Conservation (phyloP, 2,329 filamentous ascomycete genomes). For the Fusarium newnesense region DNA sequence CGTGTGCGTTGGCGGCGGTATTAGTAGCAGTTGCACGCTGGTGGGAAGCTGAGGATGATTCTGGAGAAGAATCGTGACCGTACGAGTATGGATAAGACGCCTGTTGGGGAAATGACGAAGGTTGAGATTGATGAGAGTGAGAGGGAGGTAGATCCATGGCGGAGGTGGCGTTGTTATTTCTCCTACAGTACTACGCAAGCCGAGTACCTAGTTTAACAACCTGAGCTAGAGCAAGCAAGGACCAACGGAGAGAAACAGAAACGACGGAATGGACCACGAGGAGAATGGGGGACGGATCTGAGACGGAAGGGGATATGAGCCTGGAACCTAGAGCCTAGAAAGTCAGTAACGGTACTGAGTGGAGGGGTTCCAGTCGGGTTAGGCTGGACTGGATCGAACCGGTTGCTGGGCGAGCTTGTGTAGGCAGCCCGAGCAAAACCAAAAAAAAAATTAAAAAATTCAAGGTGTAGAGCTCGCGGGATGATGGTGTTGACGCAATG, state of each 20-base stretch:
- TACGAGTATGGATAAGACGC: slow-evolving; percentile 35
- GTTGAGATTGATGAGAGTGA: slow-evolving; percentile 38
- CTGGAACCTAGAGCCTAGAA: slow-evolving; percentile 24
- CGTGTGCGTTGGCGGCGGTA: slow-evolving; percentile 28
- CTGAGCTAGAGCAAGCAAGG: slow-evolving; percentile 21
- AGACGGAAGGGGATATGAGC: slow-evolving; percentile 21
- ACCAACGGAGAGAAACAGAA: slow-evolving; percentile 19
- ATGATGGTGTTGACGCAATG: slow-evolving; percentile 47
- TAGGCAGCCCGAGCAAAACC: slow-evolving; percentile 13
- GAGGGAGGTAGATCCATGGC: slow-evolving; percentile 47
- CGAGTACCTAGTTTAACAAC: slow-evolving; percentile 13
- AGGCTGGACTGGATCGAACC: background rate
- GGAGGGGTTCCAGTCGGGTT: slow-evolving; percentile 5
- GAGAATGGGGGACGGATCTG: slow-evolving; percentile 12
- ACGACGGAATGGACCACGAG: slow-evolving; percentile 26
- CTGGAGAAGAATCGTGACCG: slow-evolving; percentile 35
- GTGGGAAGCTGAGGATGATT: slow-evolving; percentile 33
- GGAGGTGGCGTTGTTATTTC: slow-evolving; percentile 43
- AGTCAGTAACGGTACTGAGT: slow-evolving; percentile 26
- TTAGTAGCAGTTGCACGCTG: slow-evolving; percentile 30
- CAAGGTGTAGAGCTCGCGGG: slow-evolving; percentile 33
- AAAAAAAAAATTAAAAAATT: slow-evolving; percentile 12
- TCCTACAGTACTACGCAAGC: slow-evolving; percentile 26
- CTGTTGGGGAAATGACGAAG: slow-evolving; percentile 36
- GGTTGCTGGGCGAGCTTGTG: slow-evolving; percentile 29